A percentile compares a stretch with the other conserved stretches of the same genome.
Conservation (phyloP, 2,329 filamentous ascomycete species). For the Paecilomyces dactylethromorphus region DNA sequence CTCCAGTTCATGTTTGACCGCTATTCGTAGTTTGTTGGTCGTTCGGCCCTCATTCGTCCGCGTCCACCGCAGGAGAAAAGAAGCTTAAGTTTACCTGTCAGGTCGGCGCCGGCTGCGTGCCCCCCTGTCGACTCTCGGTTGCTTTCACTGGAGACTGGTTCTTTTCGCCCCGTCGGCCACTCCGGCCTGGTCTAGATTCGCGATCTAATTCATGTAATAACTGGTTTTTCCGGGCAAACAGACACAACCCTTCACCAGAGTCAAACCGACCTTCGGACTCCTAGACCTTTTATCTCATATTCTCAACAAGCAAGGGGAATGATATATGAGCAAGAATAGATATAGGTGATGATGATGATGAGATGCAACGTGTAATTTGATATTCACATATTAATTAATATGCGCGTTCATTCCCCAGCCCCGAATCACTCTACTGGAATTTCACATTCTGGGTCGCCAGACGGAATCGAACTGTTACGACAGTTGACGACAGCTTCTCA, state of each 20-base stretch:
- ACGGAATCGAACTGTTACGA: not conserved
- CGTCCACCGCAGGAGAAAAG: not conserved
- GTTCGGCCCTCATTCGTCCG: not conserved
- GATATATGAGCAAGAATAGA: not conserved
- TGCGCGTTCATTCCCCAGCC: not conserved
- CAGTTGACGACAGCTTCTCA: not conserved
- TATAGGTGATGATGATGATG: too few relatives aligned
- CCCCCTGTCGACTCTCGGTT: not conserved
- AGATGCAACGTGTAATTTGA: not conserved
- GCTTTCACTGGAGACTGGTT: not conserved
- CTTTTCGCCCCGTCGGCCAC: not conserved
- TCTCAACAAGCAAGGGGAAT: not conserved
- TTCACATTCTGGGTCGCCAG: not conserved
- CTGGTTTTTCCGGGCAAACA: not conserved
- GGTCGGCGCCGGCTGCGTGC: not conserved
- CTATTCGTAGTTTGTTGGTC: not conserved
- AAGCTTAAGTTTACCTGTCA: not conserved
- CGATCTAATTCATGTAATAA: not conserved
- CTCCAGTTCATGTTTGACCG: not conserved
- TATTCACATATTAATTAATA: not conserved
- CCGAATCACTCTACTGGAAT: not conserved
- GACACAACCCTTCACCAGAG: not conserved
- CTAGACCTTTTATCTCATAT: not conserved
- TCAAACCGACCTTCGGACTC: not conserved
- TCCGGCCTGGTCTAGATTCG: not conserved